These are phyloP conservation scores for Dovyalis caffra DNA, from an alignment of 345 rosid genomes.

Conservation along the genomic window DNA sequence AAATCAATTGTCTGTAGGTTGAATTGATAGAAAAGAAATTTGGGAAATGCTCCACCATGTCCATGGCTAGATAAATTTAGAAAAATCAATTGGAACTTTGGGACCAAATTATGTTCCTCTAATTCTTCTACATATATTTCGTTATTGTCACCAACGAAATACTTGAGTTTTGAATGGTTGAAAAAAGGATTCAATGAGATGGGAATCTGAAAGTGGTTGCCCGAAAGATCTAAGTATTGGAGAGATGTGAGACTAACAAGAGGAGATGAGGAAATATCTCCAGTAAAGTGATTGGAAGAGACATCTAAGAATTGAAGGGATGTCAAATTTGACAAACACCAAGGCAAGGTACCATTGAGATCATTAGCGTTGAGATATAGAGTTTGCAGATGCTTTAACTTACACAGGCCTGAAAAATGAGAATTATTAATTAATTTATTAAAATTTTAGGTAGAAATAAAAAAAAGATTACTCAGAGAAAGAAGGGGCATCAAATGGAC, in stretches of 20 bases:
- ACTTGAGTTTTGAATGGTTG: background rate
- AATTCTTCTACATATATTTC: too few relatives aligned
- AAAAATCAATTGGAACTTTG: background rate
- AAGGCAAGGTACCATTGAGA: background rate
- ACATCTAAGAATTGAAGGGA: background rate
- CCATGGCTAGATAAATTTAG: background rate
- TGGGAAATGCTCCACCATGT: background rate
- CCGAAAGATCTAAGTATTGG: background rate
- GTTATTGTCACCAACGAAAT: too few relatives aligned
- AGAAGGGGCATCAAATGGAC: too few relatives aligned
- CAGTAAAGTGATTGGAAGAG: background rate
- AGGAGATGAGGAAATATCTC: background rate
- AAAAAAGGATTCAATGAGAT: background rate
- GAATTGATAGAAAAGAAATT: background rate
- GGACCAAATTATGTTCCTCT: too few relatives aligned
- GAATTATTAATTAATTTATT: too few relatives aligned
- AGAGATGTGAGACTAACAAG: background rate
- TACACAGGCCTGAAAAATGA: background rate
- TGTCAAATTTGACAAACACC: background rate
- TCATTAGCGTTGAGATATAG: background rate
- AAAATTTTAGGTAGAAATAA: too few relatives aligned
- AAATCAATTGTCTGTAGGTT: background rate
- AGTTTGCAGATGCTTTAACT: background rate
- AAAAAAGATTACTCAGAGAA: too few relatives aligned
- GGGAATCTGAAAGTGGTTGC: background rate